Base-by-base conservation (phyloP, 306 rosid genomes). In the Heteromeles arbutifolia region DNA sequence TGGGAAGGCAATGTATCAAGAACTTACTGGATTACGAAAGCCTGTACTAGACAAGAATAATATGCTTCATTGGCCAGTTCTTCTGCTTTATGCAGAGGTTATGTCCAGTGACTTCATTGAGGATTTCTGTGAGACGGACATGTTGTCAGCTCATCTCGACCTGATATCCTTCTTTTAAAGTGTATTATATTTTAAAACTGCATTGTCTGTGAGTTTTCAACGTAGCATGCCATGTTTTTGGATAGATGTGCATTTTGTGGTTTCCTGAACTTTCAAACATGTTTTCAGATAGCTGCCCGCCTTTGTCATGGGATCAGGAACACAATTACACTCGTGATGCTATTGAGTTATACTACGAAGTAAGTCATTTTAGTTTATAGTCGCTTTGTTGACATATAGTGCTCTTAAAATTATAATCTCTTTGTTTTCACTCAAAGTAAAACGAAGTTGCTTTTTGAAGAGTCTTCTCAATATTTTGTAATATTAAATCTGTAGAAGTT, bases 31-130 rank as follows among this genome's bases (percentile, higher is more conserved):
- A 71, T 74, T 88, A 43, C 79, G 77, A 84, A 95, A 86, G 80
- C 97, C 93, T 13, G 83, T 86, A 75, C 79, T 92, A 62, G 97
- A 92, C 76, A 89, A 82, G 83, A 84, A 77, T 78, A 90, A 86
- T 44, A 88, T 90, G 78, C 91, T 95, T 80, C 97, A 89, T 76
- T 95, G 98, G 97, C 97, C 98, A 43, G 98, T 95, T 85, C 86
- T 92, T 85, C 87, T 92, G 79, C 88, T 95, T 64, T 95, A 95
- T 78, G 97, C 97, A 14, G 98, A 90, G 87, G 93, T 90, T 84
- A 95, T 92, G 98, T 90, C 97, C 61, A 90, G 97, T 75, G 98
- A 92, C 84, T 90, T 95, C 75, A 92, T 95, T 24, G 97, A 95
- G 87, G 97, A 95, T 82, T 95, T 92, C 78, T 92, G 96, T 6